Conservation (phyloP, 1,139 yeast species). For the Suhomyces yuchorum region DNA sequence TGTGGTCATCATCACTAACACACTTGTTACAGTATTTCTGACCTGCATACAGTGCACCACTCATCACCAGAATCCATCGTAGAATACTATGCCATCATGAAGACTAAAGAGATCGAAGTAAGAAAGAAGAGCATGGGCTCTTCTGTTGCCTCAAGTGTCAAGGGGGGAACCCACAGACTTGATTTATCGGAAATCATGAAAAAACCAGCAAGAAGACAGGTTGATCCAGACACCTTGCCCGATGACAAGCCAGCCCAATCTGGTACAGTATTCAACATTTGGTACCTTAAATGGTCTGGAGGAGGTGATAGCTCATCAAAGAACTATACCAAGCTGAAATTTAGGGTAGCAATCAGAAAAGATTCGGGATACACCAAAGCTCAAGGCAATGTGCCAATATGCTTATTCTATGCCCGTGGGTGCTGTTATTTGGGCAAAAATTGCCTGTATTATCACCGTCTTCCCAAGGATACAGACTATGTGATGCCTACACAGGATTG, state of each 20-base stretch:
- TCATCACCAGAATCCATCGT: not conserved
- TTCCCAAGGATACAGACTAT: slow-evolving; percentile 57
- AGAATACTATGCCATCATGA: not conserved
- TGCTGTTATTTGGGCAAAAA: slow-evolving; percentile 76
- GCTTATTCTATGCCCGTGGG: slow-evolving; percentile 88
- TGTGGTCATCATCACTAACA: too few relatives aligned
- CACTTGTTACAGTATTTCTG: too few relatives aligned
- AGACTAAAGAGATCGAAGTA: not conserved
- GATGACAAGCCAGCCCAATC: slow-evolving; percentile 76
- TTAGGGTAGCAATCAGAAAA: slow-evolving; percentile 56
- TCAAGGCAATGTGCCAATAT: slow-evolving; percentile 52
- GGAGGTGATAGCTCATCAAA: slow-evolving; percentile 54
- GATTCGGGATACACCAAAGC: slow-evolving; percentile 84
- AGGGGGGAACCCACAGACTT: not conserved
- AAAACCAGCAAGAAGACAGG: slow-evolving; percentile 62
- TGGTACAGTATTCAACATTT: slow-evolving; percentile 78
- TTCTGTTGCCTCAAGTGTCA: not conserved
- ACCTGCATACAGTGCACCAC: not conserved
- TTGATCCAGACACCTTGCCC: slow-evolving; percentile 62
- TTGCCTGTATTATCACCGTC: slow-evolving; percentile 76
- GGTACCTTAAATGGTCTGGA: slow-evolving; percentile 89
- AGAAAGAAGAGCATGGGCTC: not conserved
- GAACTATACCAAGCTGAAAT: slow-evolving; percentile 36
- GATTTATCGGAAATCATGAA: not conserved
- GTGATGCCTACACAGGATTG: slow-evolving; percentile 75